phyloP scores from a whole-genome alignment of 2,329 filamentous ascomycete species.

The Cucurbitaria berberidis region DNA sequence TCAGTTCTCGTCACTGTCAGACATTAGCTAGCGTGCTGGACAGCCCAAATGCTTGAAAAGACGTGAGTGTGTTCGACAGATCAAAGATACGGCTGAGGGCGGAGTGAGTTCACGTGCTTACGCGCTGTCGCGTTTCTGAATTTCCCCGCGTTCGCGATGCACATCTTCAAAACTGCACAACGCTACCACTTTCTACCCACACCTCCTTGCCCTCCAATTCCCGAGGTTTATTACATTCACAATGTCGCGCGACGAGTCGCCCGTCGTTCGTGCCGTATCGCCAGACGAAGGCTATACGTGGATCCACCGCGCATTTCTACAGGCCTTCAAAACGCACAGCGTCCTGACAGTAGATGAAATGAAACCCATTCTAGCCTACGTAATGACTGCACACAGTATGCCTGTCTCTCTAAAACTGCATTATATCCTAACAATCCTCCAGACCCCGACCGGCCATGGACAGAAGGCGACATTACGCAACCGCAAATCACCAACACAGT shows the following conservation, averaged over 20 bases:
- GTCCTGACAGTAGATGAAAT: constrained; percentile 78
- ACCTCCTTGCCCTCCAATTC: not conserved
- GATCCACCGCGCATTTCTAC: constrained; percentile 84
- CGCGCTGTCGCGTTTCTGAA: constrained; percentile 23
- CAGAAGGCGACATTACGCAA: constrained; percentile 69
- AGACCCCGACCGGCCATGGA: constrained; percentile 53
- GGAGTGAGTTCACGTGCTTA: constrained; percentile 17
- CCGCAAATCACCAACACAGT: constrained; percentile 74
- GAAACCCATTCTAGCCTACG: constrained; percentile 74
- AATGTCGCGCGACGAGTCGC: constrained; percentile 24
- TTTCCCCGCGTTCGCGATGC: constrained; percentile 8
- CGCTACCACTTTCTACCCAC: not conserved
- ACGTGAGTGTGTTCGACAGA: not conserved
- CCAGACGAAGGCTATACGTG: constrained; percentile 49
- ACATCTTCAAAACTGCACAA: not conserved
- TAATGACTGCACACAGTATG: constrained; percentile 67
- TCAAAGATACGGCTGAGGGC: not conserved
- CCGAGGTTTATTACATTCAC: no score
- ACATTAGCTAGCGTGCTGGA: not conserved
- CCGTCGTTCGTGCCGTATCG: constrained; percentile 17
- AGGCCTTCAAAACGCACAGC: constrained; percentile 81
- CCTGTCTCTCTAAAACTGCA: not conserved
- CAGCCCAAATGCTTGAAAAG: not conserved
- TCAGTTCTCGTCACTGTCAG: no score
- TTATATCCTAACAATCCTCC: constrained; percentile 4